phyloP scores from a whole-genome alignment of 805 yeast species.

The Wickerhamiella brachini region DNA sequence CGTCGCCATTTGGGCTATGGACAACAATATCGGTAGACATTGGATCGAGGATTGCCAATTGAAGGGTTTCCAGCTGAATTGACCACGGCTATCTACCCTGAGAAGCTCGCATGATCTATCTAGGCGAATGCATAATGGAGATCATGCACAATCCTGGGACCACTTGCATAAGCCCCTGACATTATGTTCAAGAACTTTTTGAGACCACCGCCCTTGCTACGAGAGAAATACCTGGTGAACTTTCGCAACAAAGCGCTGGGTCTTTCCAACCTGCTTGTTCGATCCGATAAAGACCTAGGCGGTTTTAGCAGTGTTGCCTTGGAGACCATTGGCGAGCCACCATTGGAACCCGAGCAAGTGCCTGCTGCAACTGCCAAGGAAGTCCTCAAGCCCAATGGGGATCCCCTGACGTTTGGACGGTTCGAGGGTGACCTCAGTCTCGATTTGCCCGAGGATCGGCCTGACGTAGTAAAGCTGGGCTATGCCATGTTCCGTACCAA shows the following conservation, averaged over 20 bases:
- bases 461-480: conserved; percentile 50
- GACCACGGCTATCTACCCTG: neutral
- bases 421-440: conserved; percentile 59
- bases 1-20: neutral
- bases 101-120: too few species aligned
- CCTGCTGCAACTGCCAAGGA: neutral
- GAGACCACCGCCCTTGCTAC: conserved; percentile 10
- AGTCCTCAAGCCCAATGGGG: neutral
- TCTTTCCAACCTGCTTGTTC: conserved; percentile 37
- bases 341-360: neutral
- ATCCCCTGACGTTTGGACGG: conserved; percentile 31
- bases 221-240: conserved; percentile 37
- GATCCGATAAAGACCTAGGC: conserved; percentile 65
- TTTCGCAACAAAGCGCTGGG: conserved; percentile 38
- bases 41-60: too few species aligned
- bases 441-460: conserved; percentile 52
- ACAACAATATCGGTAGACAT: neutral
- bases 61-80: too few species aligned
- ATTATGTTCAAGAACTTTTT: conserved; percentile 6
- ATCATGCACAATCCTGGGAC: neutral
- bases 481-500: conserved; percentile 76
- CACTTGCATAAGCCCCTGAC: neutral
- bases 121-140: neutral
- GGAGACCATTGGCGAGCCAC: conserved; percentile 23
- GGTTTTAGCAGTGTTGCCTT: conserved; percentile 59